phyloP scores from a whole-genome alignment of 805 yeast species.

The Candida xiaguanensis region DNA sequence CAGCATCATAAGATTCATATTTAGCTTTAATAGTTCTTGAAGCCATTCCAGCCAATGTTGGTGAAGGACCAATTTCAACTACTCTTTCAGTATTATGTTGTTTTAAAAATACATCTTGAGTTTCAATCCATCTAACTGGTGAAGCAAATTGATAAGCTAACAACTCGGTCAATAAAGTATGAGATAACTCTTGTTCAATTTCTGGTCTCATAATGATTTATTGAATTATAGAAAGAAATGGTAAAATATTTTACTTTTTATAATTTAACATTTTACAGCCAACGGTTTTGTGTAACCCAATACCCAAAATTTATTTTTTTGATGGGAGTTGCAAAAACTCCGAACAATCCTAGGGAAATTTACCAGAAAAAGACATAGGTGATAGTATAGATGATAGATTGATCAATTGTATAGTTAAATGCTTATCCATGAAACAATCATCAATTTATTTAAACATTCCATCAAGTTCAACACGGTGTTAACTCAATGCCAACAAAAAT shows the following conservation, averaged over 20 bases:
- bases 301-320: conserved; percentile 1
- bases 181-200: conserved; percentile 96
- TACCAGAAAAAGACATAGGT: too few relatives aligned
- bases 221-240: background rate
- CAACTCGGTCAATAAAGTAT: conserved; percentile 87
- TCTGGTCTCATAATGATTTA: conserved; percentile 70
- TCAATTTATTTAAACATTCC: too few relatives aligned
- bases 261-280: conserved; percentile 1
- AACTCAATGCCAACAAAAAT: background rate
- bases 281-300: conserved; percentile 2
- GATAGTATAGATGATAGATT: too few relatives aligned
- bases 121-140: conserved; percentile 99
- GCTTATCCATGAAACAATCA: too few relatives aligned
- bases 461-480: background rate
- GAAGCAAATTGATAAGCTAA: conserved; percentile 98
- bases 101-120: conserved; percentile 95
- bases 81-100: conserved; percentile 95
- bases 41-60: conserved; percentile 98
- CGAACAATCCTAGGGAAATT: background rate
- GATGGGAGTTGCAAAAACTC: background rate
- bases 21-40: conserved; percentile 91
- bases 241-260: background rate
- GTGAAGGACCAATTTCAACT: conserved; percentile 98
- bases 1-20: conserved; percentile 97
- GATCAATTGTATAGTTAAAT: too few relatives aligned